phyloP scores from a whole-genome alignment of 371 early-diverging fungal genomes.

The Umbelopsis sp. region DNA sequence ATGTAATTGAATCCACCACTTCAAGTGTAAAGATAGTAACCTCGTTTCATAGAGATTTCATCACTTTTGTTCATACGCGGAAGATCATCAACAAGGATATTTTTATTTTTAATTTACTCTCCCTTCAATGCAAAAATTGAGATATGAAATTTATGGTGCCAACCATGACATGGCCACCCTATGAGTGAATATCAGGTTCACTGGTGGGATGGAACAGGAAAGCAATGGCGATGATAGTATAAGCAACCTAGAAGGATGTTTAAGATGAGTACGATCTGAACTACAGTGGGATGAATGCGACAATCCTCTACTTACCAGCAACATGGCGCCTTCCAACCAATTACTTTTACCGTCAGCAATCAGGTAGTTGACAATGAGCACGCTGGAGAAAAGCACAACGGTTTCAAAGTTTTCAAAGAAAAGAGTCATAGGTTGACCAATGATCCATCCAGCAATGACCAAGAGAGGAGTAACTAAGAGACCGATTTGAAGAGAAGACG shows the following conservation, averaged over 20 bases:
- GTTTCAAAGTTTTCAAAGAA: constrained; percentile 85
- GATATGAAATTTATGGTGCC: too few relatives aligned
- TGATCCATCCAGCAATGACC: constrained; percentile 88
- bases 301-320: constrained; percentile 51
- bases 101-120: too few relatives aligned
- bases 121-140: too few relatives aligned
- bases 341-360: constrained; percentile 77
- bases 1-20: too few relatives aligned
- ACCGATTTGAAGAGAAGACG: constrained; percentile 88
- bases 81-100: too few relatives aligned
- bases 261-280: background rate
- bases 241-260: constrained; percentile 42
- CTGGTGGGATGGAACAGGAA: constrained; percentile 63
- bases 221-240: constrained; percentile 75
- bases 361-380: constrained; percentile 82
- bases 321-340: constrained; percentile 84
- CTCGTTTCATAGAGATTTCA: too few relatives aligned
- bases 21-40: too few relatives aligned
- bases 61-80: too few relatives aligned
- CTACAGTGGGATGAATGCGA: background rate
- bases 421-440: constrained; percentile 74
- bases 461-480: constrained; percentile 85
- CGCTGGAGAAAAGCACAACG: constrained; percentile 78
- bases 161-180: too few relatives aligned
- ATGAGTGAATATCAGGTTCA: background rate